These are phyloP conservation scores for Blastobotrys parvus DNA, from an alignment of 805 yeast species.

Conservation along the genomic window DNA sequence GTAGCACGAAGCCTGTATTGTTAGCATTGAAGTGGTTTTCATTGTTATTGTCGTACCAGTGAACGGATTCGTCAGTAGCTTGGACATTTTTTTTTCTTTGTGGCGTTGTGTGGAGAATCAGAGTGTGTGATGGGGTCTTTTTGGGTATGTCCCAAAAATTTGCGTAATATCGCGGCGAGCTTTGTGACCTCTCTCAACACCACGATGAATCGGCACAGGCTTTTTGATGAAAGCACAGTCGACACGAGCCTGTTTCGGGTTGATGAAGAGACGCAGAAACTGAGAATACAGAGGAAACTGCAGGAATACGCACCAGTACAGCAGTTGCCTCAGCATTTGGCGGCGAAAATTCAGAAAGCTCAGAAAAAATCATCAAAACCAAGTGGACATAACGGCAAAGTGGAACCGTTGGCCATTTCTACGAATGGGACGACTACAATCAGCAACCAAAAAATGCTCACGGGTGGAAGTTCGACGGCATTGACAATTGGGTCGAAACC, in stretches of 20 bases:
- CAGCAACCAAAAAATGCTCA: background rate
- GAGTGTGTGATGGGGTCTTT: background rate
- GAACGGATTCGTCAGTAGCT: conserved; percentile 12
- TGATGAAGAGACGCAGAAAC: too few species aligned
- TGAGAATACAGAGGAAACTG: background rate
- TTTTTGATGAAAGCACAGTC: too few species aligned
- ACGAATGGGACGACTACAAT: background rate
- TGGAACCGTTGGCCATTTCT: too few species aligned
- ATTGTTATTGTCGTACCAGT: too few species aligned
- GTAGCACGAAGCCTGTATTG: conserved; percentile 23
- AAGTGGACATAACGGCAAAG: too few species aligned
- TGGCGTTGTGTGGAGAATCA: background rate
- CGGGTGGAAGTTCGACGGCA: too few species aligned
- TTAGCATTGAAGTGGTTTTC: too few species aligned
- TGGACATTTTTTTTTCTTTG: conserved; percentile 8
- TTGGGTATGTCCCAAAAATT: background rate
- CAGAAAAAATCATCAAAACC: background rate
- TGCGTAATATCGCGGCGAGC: background rate
- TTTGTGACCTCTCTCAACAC: too few species aligned
- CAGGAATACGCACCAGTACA: background rate
- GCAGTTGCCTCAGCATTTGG: background rate
- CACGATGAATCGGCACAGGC: too few species aligned
- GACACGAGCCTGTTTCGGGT: too few species aligned
- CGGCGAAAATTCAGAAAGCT: background rate
- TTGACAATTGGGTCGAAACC: too few species aligned